A percentile compares a stretch with the other conserved stretches of the same genome.
These are phyloP conservation scores for Ophiocordyceps camponoti-rufipedis DNA, from an alignment of 2,329 filamentous ascomycete species.

Conservation along the genomic window DNA sequence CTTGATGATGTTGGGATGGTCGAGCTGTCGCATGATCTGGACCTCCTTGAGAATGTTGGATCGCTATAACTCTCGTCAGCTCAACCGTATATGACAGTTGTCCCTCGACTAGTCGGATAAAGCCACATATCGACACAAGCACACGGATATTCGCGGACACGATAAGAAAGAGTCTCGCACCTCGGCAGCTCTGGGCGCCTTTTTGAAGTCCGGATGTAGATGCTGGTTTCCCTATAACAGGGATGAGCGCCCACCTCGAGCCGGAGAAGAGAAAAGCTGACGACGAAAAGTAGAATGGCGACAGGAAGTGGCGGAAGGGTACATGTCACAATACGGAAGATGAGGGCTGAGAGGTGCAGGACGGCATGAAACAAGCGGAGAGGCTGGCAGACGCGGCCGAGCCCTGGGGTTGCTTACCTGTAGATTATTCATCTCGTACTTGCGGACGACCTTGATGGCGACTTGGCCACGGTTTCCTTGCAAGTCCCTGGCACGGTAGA, in stretches of 20 bases:
- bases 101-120: constrained; percentile 6
- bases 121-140: constrained; percentile 8
- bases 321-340: not conserved
- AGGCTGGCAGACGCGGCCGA: not conserved
- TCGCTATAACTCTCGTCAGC: constrained; percentile 39
- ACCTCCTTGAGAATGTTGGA: constrained; percentile 98
- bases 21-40: constrained; percentile 92
- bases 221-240: constrained; percentile 64
- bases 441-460: constrained; percentile 96
- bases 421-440: constrained; percentile 96
- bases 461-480: constrained; percentile 59
- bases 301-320: not conserved
- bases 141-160: constrained; percentile 11
- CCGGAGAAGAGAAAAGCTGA: constrained; percentile 5
- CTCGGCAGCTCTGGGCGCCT: constrained; percentile 90
- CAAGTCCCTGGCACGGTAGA: constrained; percentile 72
- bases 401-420: constrained; percentile 56
- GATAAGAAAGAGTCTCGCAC: constrained; percentile 45
- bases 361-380: constrained; percentile 2
- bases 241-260: constrained; percentile 26
- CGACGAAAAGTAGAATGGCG: not conserved
- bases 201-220: constrained; percentile 92
- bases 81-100: not conserved
- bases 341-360: not conserved
- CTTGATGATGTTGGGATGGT: constrained; percentile 91